phyloP scores from a whole-genome alignment of 768 basidiomycete genomes.

The Lyophyllum semitale region DNA sequence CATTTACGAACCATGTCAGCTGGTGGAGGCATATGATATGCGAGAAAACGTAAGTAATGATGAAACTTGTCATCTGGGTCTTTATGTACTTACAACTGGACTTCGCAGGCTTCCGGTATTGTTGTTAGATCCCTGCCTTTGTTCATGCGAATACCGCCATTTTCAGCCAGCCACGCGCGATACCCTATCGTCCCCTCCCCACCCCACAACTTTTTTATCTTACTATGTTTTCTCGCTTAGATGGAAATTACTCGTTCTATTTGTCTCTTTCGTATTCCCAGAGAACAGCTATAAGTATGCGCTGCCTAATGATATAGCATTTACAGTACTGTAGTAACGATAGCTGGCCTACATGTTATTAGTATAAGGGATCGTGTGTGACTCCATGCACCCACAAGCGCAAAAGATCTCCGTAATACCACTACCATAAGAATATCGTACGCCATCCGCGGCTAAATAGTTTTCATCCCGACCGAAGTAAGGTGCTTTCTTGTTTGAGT shows the following conservation, averaged over 20 bases:
- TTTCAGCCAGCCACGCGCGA: neutral
- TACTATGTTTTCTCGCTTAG: neutral
- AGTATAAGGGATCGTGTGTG: constrained; percentile 22
- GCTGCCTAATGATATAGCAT: neutral
- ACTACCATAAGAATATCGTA: neutral
- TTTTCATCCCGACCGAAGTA: neutral
- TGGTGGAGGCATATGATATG: constrained; percentile 23
- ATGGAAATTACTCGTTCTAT: neutral
- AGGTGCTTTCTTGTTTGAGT: neutral
- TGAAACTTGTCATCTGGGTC: neutral
- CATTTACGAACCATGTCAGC: constrained; percentile 26
- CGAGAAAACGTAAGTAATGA: neutral
- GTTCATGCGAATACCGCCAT: neutral
- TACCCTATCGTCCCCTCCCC: neutral
- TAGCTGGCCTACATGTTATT: neutral
- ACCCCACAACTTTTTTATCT: neutral
- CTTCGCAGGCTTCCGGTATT: neutral
- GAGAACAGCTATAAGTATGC: too few relatives aligned
- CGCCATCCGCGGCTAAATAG: neutral
- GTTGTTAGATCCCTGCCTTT: neutral
- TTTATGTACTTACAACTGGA: neutral
- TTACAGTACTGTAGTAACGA: neutral
- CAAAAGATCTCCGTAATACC: constrained; percentile 4
- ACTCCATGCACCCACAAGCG: constrained; percentile 38
- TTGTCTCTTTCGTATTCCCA: too few relatives aligned